Percentiles rank a stretch among this genome's conserved stretches.
Evolutionary conservation across 768 basidiomycete species (phyloP).

Genomic region (Lyophyllum semitale): DNA sequence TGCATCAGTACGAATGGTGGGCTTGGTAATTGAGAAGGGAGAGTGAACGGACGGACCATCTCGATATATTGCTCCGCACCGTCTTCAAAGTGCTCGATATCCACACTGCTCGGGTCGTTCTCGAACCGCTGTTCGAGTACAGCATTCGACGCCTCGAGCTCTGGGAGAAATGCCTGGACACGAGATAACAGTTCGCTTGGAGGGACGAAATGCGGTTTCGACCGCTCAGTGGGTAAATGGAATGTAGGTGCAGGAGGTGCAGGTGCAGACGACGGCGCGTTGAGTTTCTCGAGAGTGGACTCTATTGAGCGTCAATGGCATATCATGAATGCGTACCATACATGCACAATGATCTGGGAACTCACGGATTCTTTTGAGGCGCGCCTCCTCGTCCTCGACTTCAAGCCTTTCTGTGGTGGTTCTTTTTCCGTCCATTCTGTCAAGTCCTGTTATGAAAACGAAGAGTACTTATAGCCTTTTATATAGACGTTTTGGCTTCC

Average conservation of each 20-base stretch:
- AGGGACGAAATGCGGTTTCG: slow-evolving; percentile 29
- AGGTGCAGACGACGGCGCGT: neutral
- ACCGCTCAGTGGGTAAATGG: neutral
- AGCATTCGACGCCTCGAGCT: slow-evolving; percentile 65
- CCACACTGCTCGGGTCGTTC: slow-evolving; percentile 55
- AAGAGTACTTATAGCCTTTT: neutral
- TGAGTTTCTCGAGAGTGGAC: slow-evolving; percentile 15
- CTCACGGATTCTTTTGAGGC: slow-evolving; percentile 13
- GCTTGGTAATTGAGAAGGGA: neutral
- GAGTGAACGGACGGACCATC: slow-evolving; percentile 49
- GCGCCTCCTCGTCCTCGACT: slow-evolving; percentile 12
- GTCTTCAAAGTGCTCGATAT: slow-evolving; percentile 64
- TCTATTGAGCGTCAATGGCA: neutral
- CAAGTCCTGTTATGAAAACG: neutral
- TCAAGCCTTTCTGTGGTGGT: slow-evolving; percentile 7
- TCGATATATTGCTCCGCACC: slow-evolving; percentile 58
- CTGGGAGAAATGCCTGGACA: slow-evolving; percentile 67
- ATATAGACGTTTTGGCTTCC: neutral
- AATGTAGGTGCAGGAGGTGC: neutral
- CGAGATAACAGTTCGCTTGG: slow-evolving; percentile 60
- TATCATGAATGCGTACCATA: neutral
- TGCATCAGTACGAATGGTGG: neutral
- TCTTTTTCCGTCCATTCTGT: neutral
- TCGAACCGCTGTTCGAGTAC: slow-evolving; percentile 43
- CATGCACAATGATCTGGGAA: neutral